Conservation (phyloP, 345 rosid species). For the Balakata baccata region DNA sequence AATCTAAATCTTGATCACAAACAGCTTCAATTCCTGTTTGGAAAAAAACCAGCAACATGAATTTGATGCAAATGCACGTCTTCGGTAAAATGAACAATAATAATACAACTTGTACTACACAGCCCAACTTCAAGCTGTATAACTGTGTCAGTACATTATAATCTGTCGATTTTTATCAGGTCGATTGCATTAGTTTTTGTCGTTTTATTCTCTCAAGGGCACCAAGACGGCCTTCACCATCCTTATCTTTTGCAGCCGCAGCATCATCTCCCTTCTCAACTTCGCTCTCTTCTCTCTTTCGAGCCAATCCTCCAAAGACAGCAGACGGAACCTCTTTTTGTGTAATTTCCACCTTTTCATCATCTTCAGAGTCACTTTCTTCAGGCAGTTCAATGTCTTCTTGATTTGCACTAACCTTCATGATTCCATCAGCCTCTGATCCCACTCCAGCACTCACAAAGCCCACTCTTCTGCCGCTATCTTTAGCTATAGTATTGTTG, state of each 20-base stretch:
- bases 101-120: background rate
- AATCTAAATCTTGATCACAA: no score
- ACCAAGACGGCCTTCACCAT: slow-evolving; percentile 52
- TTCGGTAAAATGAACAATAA: background rate
- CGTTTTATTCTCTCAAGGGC: slow-evolving; percentile 85
- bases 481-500: slow-evolving; percentile 39
- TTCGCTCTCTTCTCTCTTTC: slow-evolving; percentile 61
- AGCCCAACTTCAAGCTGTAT: background rate
- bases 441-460: slow-evolving; percentile 90
- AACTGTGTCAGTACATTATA: background rate
- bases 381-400: slow-evolving; percentile 90
- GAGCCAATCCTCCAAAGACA: slow-evolving; percentile 68
- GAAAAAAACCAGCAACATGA: background rate
- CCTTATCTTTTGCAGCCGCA: slow-evolving; percentile 28
- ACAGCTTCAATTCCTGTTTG: no score
- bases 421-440: slow-evolving; percentile 51
- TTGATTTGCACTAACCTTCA: slow-evolving; percentile 39
- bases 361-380: slow-evolving; percentile 73
- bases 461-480: slow-evolving; percentile 56
- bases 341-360: slow-evolving; percentile 59
- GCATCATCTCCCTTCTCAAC: slow-evolving; percentile 23
- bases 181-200: slow-evolving; percentile 30
- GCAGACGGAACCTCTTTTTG: slow-evolving; percentile 82
- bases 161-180: background rate
- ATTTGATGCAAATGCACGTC: slow-evolving; percentile 1